Conservation (phyloP, 148 eudicot genomes). For the Chenopodium quinoa region DNA sequence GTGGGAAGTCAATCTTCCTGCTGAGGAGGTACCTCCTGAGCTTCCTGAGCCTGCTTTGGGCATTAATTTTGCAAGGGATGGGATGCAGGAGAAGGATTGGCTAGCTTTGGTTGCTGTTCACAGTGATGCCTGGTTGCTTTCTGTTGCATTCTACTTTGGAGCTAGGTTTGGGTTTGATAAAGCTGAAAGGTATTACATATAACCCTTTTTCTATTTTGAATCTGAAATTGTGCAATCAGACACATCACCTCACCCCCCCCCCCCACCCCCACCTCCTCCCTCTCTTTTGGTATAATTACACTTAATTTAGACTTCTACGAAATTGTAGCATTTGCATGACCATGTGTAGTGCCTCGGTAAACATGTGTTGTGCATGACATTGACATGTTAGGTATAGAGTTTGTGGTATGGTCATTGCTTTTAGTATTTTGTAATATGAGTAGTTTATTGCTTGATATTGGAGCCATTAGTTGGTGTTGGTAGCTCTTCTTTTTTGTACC, state of each 20-base stretch:
- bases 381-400: background rate
- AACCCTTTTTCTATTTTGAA: background rate
- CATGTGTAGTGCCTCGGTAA: background rate
- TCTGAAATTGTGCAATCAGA: background rate
- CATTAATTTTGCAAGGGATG: constrained; percentile 89
- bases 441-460: constrained; percentile 1
- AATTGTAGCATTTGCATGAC: background rate
- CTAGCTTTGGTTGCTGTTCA: constrained; percentile 84
- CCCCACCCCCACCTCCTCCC: too few relatives aligned
- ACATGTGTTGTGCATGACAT: background rate
- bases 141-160: constrained; percentile 88
- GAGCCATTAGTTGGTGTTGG: background rate
- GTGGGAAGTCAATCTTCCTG: constrained; percentile 93
- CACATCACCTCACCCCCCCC: too few relatives aligned
- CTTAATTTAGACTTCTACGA: background rate
- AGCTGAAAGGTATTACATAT: constrained; percentile 62
- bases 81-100: constrained; percentile 93
- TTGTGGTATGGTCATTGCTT: background rate
- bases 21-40: constrained; percentile 93
- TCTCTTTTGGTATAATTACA: background rate
- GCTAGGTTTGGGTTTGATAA: constrained; percentile 90
- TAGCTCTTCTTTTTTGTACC: background rate
- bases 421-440: background rate
- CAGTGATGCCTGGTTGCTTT: constrained; percentile 89
- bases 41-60: constrained; percentile 95